Evolutionary conservation across 495 filamentous ascomycete species (phyloP), one percentile per base, ranked within the genome.

Genomic region (Penicillium simplicissimum): DNA sequence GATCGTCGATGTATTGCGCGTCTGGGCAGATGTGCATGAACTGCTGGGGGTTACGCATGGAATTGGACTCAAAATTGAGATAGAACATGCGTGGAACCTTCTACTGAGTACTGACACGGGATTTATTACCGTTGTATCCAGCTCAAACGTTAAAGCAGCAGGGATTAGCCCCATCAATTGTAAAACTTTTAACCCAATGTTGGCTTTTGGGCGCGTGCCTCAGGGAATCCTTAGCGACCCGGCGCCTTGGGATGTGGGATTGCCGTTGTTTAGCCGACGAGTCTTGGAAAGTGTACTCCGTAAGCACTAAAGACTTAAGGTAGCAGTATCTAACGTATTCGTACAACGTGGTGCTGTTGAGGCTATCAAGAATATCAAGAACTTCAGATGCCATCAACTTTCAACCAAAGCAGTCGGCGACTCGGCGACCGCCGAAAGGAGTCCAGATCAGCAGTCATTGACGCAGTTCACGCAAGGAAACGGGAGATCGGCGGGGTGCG

Each of bases 401-500:
- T 23, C 38, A 55, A 48, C 47, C 19, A 15, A 42, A 17, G n/a
- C n/a, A 19, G 55, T 35, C 31, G 28, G 34, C 4, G 42, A 57
- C 33, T 17, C 31, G 28, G 34, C 4, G 42, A 57, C 33, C 19
- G 52, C 52, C 40, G 23, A 31, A 63, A 47, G 11, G 11, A 38
- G 61, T 58, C 11, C 59, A 57, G 62, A 71, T 71, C 61, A 52
- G 49, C 61, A 28, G 56, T 55, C 34, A 36, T 59, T 56, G 59
- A 67, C 60, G 66, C 60, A 71, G 40, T 45, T 45, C 8, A 45
- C 42, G 42, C 42, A 45, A 68, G 52, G 47, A 47, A 51, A 13
- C 68, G 68, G 68, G 68, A 71, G 68, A 71, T 71, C 68, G 43
- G 63, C 63, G 61, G 56, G 54, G 40, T 52, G 35, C n/a, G 47